A percentile compares a stretch with the other conserved stretches of the same genome.
phyloP scores from a whole-genome alignment of 768 basidiomycete species.

The Roridomyces roridus region DNA sequence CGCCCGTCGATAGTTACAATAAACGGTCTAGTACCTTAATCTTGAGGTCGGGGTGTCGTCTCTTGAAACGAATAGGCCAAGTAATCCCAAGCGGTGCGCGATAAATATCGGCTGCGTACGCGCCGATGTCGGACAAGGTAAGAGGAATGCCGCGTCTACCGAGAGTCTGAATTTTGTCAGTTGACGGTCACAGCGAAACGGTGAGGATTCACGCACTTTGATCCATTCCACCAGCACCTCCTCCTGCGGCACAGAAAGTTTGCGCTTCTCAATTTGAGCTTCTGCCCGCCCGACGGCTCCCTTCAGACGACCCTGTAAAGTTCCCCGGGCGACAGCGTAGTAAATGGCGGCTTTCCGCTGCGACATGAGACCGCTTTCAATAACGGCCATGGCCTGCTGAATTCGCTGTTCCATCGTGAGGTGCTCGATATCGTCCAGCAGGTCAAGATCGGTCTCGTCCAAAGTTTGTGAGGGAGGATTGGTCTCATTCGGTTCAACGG shows the following conservation, averaged over 20 bases:
- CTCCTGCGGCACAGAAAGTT: slow-evolving; percentile 4
- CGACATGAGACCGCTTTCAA: background rate
- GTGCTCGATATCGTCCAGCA: no score
- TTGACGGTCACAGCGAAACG: background rate
- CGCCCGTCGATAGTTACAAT: background rate
- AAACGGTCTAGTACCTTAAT: background rate
- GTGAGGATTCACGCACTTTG: slow-evolving; percentile 6
- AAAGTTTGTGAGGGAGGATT: no score
- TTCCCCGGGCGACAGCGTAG: background rate
- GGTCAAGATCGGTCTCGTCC: no score
- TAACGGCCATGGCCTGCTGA: background rate
- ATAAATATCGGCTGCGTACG: background rate
- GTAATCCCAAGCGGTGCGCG: background rate
- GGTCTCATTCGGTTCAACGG: no score
- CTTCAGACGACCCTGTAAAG: background rate
- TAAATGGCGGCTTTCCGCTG: background rate
- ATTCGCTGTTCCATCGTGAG: background rate
- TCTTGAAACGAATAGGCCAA: slow-evolving; percentile 5
- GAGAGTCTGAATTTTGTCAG: background rate
- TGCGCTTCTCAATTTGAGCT: slow-evolving; percentile 8
- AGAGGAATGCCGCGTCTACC: slow-evolving; percentile 1
- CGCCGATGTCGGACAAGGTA: background rate
- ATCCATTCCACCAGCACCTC: slow-evolving; percentile 3
- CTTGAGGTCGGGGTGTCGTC: slow-evolving; percentile 7
- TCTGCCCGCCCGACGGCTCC: slow-evolving; percentile 2